Percentiles rank a stretch among this genome's conserved stretches.
Conservation (phyloP, 352 stramenopile genomes). For the Phytopythium helicoides region DNA sequence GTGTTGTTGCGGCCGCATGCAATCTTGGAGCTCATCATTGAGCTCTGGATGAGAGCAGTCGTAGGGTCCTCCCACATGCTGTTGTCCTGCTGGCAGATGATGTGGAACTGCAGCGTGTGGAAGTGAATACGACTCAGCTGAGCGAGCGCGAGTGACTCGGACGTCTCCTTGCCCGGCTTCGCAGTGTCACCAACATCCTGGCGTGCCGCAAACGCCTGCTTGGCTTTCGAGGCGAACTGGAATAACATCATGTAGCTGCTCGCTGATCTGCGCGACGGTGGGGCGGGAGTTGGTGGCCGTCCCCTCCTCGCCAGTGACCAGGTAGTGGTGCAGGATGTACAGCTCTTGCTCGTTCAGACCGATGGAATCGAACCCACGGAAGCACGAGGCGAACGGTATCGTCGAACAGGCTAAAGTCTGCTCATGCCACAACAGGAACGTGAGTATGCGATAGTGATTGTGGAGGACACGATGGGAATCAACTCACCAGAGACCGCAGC, state of each 20-base stretch:
- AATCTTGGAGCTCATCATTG: constrained; percentile 82
- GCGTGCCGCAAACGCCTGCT: constrained; percentile 34
- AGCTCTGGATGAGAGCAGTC: constrained; percentile 64
- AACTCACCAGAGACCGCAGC: constrained; percentile 61
- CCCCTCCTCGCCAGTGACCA: constrained; percentile 69
- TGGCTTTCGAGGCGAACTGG: constrained; percentile 45
- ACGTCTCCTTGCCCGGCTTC: constrained; percentile 13
- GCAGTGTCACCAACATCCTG: constrained; percentile 8
- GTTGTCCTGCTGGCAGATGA: constrained; percentile 68
- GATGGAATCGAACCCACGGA: constrained; percentile 76
- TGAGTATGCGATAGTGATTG: too few relatives aligned
- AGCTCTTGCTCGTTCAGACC: constrained; percentile 84
- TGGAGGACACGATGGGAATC: background rate
- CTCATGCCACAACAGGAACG: background rate
- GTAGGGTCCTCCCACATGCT: constrained; percentile 72
- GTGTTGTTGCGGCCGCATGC: constrained; percentile 62
- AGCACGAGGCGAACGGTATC: constrained; percentile 77
- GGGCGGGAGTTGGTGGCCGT: constrained; percentile 75
- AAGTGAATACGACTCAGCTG: constrained; percentile 82
- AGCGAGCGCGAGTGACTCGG: constrained; percentile 39
- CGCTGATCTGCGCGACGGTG: constrained; percentile 67
- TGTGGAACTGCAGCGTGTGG: constrained; percentile 86
- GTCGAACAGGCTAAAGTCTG: constrained; percentile 81
- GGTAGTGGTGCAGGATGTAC: constrained; percentile 79
- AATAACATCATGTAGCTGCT: constrained; percentile 74